Conservation (phyloP, 2,329 filamentous ascomycete species). For the Stromatinia cepivora region DNA sequence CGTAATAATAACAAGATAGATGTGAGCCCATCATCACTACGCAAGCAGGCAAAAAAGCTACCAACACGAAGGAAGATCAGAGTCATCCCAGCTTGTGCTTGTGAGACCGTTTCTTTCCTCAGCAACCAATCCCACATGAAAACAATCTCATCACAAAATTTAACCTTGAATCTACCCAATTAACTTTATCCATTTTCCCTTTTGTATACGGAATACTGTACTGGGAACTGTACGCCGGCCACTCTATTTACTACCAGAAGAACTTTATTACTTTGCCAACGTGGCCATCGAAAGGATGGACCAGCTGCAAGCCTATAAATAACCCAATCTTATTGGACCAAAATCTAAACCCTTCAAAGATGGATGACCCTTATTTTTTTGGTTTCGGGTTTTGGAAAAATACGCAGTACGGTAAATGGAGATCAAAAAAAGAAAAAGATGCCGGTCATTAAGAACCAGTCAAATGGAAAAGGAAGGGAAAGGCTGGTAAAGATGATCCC, state of each 20-base stretch:
- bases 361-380: background rate
- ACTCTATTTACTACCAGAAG: background rate
- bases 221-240: background rate
- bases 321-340: background rate
- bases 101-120: background rate
- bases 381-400: background rate
- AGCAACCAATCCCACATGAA: background rate
- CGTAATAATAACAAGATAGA: background rate
- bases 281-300: slow-evolving; percentile 9
- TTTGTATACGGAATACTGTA: background rate
- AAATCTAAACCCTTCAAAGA: background rate
- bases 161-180: background rate
- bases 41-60: background rate
- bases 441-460: background rate
- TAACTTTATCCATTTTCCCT: background rate
- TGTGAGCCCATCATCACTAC: background rate
- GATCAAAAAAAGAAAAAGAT: background rate
- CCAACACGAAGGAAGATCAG: background rate
- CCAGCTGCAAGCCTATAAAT: background rate
- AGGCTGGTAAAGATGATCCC: slow-evolving; percentile 8
- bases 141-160: background rate
- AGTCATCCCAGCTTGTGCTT: background rate
- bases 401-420: background rate
- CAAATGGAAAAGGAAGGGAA: background rate
- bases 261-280: slow-evolving; percentile 7